A percentile compares a stretch with the other conserved stretches of the same genome.
Evolutionary conservation across 2,329 filamentous ascomycete species (phyloP).

Genomic region (Penicillium sp.): DNA sequence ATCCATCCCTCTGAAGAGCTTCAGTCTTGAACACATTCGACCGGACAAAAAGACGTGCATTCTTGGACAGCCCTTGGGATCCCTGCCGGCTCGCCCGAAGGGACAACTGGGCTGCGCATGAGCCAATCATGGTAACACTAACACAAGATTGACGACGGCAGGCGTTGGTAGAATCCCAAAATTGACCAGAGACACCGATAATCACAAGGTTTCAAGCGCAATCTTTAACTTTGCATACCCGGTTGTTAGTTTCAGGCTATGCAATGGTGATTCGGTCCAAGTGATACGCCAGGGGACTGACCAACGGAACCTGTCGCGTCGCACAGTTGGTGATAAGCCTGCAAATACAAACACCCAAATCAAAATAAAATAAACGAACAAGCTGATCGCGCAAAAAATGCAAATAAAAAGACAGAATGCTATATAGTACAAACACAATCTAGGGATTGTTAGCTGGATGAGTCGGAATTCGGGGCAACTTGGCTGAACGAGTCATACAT

Average conservation of each 20-base stretch:
- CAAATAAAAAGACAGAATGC: slow-evolving; percentile 1
- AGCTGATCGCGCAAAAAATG: not conserved
- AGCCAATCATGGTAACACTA: slow-evolving; percentile 17
- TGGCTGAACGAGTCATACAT: not conserved
- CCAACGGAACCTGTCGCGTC: not conserved
- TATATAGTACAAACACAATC: slow-evolving; percentile 10
- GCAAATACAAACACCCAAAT: not conserved
- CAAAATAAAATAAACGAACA: not conserved
- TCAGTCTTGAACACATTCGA: slow-evolving; percentile 1
- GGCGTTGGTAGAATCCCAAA: not conserved
- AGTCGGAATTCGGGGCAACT: not conserved
- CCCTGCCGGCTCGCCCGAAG: slow-evolving; percentile 8
- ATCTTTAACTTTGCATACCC: not conserved
- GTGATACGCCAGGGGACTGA: not conserved
- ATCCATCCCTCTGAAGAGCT: not conserved
- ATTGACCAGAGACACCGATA: not conserved
- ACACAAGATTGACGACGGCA: slow-evolving; percentile 2
- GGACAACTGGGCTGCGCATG: slow-evolving; percentile 7
- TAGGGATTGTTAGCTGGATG: slow-evolving; percentile 5
- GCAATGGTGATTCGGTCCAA: not conserved
- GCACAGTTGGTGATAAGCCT: not conserved
- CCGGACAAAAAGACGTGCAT: slow-evolving; percentile 2
- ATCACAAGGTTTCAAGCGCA: not conserved
- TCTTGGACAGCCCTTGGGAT: slow-evolving; percentile 1
- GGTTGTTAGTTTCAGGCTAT: not conserved